Base-by-base conservation (phyloP, 2,329 filamentous ascomycete species). In the Ceratocystis variospora region DNA sequence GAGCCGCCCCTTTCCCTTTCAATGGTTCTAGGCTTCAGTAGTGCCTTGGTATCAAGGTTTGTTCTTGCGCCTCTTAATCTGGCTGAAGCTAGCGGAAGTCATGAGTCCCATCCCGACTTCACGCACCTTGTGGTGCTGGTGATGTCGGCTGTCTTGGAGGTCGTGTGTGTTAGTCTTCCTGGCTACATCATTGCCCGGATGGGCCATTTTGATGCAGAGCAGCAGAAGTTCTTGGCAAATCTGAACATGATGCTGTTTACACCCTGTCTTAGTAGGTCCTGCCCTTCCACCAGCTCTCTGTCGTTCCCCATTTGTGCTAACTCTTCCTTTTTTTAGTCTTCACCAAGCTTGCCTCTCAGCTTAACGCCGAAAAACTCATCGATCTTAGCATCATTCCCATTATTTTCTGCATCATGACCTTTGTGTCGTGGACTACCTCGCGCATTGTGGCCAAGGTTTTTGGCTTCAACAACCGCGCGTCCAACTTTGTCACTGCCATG, bases 401-500 rank as follows among this genome's bases (percentile, higher is more conserved):
- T 71, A 96, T 99, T 74, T 97, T 97, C 76, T 72, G 91, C 68
- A 81, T 94, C 37, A 93, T 96, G 77, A 96, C 91, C 0, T 71
- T 88, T 7, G 86, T 97, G 33, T 97, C 93, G 15, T 99, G 91
- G 77, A 65, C 84, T 2, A 90, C 91, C 65, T 87, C 92, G 1
- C 77, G 85, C 7, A 72, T 81, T 12, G 83, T 97, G 65, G 84
- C 89, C 19, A 87, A 83, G 75, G 78, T 85, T 62, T 96, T 92
- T 74, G 81, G 89, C 17, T 92, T 99, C 76, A 85, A 85, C 71
- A 91, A 88, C 75, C 85, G 93, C 69, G 89, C 91, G 53, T 84
- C 87, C 70, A 99, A 99, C 77, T 99, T 99, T 73, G 88, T 99
- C 53, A 89, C 90, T 41, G 94, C 94, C 64, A 99, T 99, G 94